phyloP scores from a whole-genome alignment of 2,329 filamentous ascomycete genomes.

The Aspergillus pseudoviridinutans region DNA sequence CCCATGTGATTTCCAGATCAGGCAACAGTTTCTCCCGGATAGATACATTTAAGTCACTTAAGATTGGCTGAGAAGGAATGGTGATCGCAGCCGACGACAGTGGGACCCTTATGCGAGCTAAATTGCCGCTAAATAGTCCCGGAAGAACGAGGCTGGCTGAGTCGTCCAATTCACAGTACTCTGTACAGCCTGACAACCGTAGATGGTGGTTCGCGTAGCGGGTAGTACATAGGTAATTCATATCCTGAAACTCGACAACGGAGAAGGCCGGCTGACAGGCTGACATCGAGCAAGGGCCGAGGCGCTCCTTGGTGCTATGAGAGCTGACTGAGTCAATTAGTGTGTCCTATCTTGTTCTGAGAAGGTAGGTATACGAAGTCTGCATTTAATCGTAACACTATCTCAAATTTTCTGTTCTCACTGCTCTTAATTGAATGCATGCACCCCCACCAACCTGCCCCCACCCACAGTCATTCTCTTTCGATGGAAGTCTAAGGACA shows the following conservation, averaged over 20 bases:
- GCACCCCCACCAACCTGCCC: background rate
- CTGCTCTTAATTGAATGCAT: background rate
- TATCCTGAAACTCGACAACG: background rate
- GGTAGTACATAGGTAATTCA: background rate
- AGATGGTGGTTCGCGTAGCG: background rate
- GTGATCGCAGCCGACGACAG: background rate
- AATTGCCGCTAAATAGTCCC: background rate
- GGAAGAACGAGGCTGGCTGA: background rate
- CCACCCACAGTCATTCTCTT: background rate
- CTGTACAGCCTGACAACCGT: background rate
- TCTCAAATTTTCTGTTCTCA: background rate
- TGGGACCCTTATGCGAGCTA: background rate
- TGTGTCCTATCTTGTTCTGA: background rate
- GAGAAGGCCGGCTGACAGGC: conserved; percentile 6
- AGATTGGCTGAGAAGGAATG: background rate
- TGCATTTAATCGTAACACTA: background rate
- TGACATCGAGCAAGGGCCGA: background rate
- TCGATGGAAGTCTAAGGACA: background rate
- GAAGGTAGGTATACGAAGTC: too few species aligned
- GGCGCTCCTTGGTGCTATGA: background rate
- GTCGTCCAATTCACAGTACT: background rate
- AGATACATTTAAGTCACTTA: background rate
- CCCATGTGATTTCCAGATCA: background rate
- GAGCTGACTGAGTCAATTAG: background rate
- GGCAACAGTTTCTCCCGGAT: background rate